Evolutionary conservation across 768 basidiomycete species (phyloP).

Genomic region (Tulasnella calospora): DNA sequence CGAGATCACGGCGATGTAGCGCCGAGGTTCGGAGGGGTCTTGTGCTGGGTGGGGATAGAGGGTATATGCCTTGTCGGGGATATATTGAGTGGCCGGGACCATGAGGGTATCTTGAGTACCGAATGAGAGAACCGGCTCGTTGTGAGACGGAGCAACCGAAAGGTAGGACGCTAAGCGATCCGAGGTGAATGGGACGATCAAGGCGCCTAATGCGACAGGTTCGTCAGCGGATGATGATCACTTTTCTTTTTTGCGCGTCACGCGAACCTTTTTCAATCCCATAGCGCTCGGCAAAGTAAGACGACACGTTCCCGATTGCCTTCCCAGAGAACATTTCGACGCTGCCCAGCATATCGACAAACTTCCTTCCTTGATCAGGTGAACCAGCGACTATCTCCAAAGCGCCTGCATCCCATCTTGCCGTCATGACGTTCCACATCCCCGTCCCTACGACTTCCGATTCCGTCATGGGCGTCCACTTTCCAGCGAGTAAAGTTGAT

Average conservation of each 20-base stretch:
- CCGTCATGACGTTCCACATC: conserved; percentile 61
- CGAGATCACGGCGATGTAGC: conserved; percentile 65
- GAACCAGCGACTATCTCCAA: conserved; percentile 74
- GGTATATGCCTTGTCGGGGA: conserved; percentile 59
- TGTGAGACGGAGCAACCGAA: conserved; percentile 63
- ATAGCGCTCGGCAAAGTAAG: conserved; percentile 74
- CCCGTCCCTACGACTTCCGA: conserved; percentile 75
- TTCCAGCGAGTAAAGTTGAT: conserved; percentile 48
- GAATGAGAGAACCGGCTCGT: conserved; percentile 73
- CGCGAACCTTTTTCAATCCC: conserved; percentile 66
- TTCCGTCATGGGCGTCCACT: conserved; percentile 67
- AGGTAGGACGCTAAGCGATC: conserved; percentile 74
- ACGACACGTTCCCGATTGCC: conserved; percentile 59
- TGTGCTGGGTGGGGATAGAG: conserved; percentile 79
- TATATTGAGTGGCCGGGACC: conserved; percentile 67
- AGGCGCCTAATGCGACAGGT: conserved; percentile 49
- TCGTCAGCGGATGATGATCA: neutral
- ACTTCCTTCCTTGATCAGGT: conserved; percentile 63
- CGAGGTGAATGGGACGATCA: conserved; percentile 70
- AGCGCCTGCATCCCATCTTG: conserved; percentile 74
- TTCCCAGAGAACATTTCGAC: conserved; percentile 62
- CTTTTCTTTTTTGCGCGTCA: neutral
- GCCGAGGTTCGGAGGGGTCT: conserved; percentile 63
- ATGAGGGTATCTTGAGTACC: conserved; percentile 76
- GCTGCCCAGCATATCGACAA: conserved; percentile 77